Evolutionary conservation across 2,329 filamentous ascomycete species (phyloP).

Genomic region (Raffaelea arxii): DNA sequence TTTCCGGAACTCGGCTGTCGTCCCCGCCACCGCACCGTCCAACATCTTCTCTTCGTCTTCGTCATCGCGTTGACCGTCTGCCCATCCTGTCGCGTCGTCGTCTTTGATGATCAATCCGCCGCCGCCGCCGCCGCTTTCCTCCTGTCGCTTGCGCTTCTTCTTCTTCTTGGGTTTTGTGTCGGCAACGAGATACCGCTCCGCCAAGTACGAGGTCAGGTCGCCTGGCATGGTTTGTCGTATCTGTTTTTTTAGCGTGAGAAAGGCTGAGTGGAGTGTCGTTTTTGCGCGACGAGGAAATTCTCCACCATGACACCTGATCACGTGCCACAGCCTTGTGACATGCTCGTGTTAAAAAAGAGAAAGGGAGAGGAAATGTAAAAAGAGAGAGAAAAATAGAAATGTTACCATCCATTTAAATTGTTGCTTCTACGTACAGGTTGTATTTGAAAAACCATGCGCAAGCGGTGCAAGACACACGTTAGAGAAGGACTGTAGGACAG

Average conservation of each 20-base stretch:
- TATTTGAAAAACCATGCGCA: too few species aligned
- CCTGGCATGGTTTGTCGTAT: conserved; percentile 38
- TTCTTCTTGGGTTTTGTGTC: conserved; percentile 51
- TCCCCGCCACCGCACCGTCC: conserved; percentile 43
- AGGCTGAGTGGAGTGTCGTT: neutral
- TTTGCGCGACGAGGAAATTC: too few species aligned
- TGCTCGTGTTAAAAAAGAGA: too few species aligned
- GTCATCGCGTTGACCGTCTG: conserved; percentile 28
- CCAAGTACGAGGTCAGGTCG: conserved; percentile 74
- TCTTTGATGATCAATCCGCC: conserved; percentile 54
- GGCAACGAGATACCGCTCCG: conserved; percentile 78
- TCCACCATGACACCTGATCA: too few species aligned
- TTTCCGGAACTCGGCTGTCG: conserved; percentile 57
- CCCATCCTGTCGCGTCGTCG: conserved; percentile 50
- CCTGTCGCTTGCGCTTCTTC: conserved; percentile 58
- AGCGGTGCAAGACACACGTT: too few species aligned
- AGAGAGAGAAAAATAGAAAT: too few species aligned
- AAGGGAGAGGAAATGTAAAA: too few species aligned
- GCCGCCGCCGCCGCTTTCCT: conserved; percentile 21
- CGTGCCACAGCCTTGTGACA: too few species aligned
- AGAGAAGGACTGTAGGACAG: too few species aligned
- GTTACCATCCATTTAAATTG: too few species aligned
- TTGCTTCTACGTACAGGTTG: too few species aligned
- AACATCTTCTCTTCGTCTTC: conserved; percentile 37
- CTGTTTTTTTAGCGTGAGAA: neutral